These are phyloP conservation scores for Gamsiella multidivaricata DNA, from an alignment of 192 early-diverging fungal genomes.

Conservation along the genomic window DNA sequence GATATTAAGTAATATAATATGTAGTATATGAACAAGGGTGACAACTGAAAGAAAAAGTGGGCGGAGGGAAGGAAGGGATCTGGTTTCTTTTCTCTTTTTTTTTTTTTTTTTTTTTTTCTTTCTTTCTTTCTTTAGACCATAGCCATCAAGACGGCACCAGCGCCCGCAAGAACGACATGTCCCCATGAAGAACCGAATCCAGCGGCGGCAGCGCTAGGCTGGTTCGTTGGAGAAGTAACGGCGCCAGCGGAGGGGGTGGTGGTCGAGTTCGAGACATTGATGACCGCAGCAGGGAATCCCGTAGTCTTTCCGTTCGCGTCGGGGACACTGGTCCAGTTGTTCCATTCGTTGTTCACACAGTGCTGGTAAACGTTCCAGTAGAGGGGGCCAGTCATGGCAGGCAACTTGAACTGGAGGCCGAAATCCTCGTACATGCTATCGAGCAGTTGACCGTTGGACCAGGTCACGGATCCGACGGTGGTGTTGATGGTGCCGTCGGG, in stretches of 20 bases:
- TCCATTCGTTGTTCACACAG: constrained; percentile 44
- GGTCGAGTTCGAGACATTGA: constrained; percentile 13
- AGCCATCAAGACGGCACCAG: constrained; percentile 27
- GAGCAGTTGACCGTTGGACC: constrained; percentile 26
- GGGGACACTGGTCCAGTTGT: constrained; percentile 49
- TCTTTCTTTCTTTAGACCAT: constrained; percentile 30
- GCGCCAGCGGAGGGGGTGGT: background rate
- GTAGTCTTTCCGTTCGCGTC: constrained; percentile 34
- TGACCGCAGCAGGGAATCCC: constrained; percentile 43
- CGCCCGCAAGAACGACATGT: constrained; percentile 12
- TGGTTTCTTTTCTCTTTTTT: background rate
- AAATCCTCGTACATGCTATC: constrained; percentile 51
- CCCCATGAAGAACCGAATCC: constrained; percentile 16
- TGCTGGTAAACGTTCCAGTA: constrained; percentile 50
- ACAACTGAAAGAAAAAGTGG: too few species aligned
- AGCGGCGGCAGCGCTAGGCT: constrained; percentile 14
- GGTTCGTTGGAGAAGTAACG: background rate
- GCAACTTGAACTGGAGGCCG: constrained; percentile 50
- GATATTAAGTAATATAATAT: too few species aligned
- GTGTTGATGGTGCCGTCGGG: constrained; percentile 44
- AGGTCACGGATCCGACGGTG: constrained; percentile 43
- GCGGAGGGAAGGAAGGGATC: too few species aligned
- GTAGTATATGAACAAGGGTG: too few species aligned
- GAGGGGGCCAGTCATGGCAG: constrained; percentile 24
- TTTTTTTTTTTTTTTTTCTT: background rate